Base-by-base conservation (phyloP, 2,329 filamentous ascomycete species). In the Emericellopsis atlantica region DNA sequence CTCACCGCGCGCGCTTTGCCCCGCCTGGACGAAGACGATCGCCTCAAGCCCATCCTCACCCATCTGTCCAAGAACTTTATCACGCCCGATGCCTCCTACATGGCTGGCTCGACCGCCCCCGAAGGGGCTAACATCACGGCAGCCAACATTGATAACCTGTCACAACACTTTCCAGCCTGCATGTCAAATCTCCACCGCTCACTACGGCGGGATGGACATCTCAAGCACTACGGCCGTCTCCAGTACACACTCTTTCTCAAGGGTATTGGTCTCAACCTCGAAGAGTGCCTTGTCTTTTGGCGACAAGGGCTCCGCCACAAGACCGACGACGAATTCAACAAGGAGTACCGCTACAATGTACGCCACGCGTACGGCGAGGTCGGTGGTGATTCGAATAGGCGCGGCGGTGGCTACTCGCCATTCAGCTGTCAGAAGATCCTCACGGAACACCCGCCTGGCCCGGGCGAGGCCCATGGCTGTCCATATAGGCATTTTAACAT, bases 231-330 rank as follows among this genome's bases (percentile, higher is more conserved):
- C 54, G 89, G 88, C 12, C 84, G 92, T 47, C 70, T 96, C 9
- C 92, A 98, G 62, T 98, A 96, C 67, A 86, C 85, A 0, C 76
- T 98, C 4, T 98, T 98, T 73, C 72, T 98, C 44, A 98, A 98
- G 62, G 92, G 92, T 34, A 87, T 96, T 44, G 92, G 92, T 0
- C 69, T 98, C 23, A 87, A 76, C 47, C 67, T 98, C n/a, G 88
- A 95, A 54, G 90, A 98, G 60, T 87, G 79, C 51, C 73, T 98
- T 21, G 51, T 87, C 11, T 98, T 98, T 67, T 98, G 92, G 92
- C 81, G 92, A 10, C 74, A 78, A 46, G 70, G 74, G 23, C 96
- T 98, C 73, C 79, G 79, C 57, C 83, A 87, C 49, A 78, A 93
- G 48, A 89, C 85, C 0, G 92, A 96, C 54, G 90, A 96, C 53